Percentiles rank a stretch among this genome's conserved stretches.
phyloP scores from a whole-genome alignment of 257 asterid species.

The Solanum microdontum region DNA sequence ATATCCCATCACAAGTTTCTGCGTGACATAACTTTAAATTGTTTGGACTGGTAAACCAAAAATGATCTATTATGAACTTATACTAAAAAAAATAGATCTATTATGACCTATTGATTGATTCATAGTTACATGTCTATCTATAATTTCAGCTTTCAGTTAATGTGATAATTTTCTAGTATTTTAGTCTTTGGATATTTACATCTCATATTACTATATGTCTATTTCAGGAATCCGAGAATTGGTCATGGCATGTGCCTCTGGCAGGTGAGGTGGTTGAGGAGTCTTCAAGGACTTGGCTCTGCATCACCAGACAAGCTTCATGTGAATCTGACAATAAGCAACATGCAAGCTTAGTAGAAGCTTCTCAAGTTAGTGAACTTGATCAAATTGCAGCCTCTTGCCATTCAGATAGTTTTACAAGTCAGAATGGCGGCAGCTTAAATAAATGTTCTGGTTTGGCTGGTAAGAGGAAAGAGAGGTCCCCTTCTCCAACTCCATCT shows the following conservation, averaged over 20 bases:
- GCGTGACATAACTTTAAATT: background rate
- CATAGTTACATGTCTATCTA: background rate
- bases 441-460: slow-evolving; percentile 1
- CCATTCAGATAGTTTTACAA: background rate
- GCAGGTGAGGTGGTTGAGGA: slow-evolving; percentile 53
- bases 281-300: slow-evolving; percentile 63
- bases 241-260: slow-evolving; percentile 86
- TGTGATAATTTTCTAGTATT: background rate
- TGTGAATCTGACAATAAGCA: slow-evolving; percentile 1
- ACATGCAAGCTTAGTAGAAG: background rate
- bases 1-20: background rate
- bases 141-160: background rate
- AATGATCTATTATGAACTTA: background rate
- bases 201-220: background rate
- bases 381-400: background rate
- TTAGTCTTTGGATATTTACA: background rate
- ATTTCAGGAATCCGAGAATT: slow-evolving; percentile 58
- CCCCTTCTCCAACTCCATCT: slow-evolving; percentile 1
- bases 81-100: background rate
- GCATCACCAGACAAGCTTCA: slow-evolving; percentile 34
- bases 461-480: slow-evolving; percentile 24
- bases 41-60: background rate
- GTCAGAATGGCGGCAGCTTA: background rate
- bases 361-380: slow-evolving; percentile 8
- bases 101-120: background rate